A percentile compares a stretch with the other conserved stretches of the same genome.
Conservation (phyloP, 805 yeast genomes). For the Pichia occidentalis region DNA sequence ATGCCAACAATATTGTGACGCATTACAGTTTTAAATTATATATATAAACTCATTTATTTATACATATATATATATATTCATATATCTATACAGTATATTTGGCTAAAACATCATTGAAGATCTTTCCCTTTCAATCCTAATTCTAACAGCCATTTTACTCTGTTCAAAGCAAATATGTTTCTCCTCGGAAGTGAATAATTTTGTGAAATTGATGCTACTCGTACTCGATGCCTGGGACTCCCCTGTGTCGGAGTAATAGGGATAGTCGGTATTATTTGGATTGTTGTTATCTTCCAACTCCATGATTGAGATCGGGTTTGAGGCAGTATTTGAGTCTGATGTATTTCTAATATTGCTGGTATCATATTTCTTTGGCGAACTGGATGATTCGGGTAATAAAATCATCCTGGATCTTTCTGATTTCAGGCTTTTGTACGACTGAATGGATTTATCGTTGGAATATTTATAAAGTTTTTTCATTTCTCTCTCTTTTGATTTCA, state of each 20-base stretch:
- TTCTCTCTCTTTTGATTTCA: constrained; percentile 20
- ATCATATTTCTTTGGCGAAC: constrained; percentile 2
- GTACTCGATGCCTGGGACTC: constrained; percentile 14
- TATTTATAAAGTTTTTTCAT: constrained; percentile 4
- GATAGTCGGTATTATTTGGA: constrained; percentile 14
- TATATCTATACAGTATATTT: background rate
- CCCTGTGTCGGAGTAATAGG: constrained; percentile 16
- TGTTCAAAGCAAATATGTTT: constrained; percentile 26
- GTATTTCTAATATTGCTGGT: background rate
- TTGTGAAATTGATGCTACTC: constrained; percentile 10
- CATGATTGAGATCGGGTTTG: constrained; percentile 5
- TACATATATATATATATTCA: background rate
- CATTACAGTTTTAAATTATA: constrained; percentile 27
- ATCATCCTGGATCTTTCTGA: constrained; percentile 14
- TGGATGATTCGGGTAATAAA: constrained; percentile 7
- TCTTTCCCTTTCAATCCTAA: constrained; percentile 31
- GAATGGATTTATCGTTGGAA: constrained; percentile 11
- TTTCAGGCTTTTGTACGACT: constrained; percentile 15
- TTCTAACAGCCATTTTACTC: constrained; percentile 29
- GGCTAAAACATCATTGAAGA: constrained; percentile 3
- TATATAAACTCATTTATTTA: background rate
- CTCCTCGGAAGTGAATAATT: constrained; percentile 22
- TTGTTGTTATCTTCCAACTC: constrained; percentile 5
- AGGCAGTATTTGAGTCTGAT: background rate
- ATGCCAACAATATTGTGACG: constrained; percentile 36